Percentiles rank a stretch among this genome's conserved stretches.
These are phyloP conservation scores for Fusarium xylarioides DNA, from an alignment of 2,329 filamentous ascomycete species.

Conservation along the genomic window DNA sequence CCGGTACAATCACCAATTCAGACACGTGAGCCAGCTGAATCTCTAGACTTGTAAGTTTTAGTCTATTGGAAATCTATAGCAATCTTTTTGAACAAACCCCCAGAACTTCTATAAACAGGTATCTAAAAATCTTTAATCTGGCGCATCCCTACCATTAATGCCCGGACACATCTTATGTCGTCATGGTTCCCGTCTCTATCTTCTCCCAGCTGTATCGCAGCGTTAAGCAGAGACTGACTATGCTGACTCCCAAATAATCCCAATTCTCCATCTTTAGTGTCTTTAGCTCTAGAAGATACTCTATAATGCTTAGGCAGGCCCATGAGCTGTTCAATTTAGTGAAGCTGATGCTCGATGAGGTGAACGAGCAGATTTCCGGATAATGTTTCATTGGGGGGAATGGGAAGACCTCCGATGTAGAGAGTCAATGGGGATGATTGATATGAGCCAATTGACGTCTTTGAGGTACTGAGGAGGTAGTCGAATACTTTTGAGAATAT, in stretches of 20 bases:
- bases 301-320: background rate
- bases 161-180: slow-evolving; percentile 3
- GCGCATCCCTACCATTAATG: slow-evolving; percentile 2
- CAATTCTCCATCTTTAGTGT: slow-evolving; percentile 3
- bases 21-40: background rate
- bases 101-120: background rate
- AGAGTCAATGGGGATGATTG: background rate
- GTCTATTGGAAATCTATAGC: background rate
- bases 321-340: slow-evolving; percentile 8
- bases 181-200: slow-evolving; percentile 11
- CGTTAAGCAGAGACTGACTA: background rate
- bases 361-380: slow-evolving; percentile 8
- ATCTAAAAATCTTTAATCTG: slow-evolving; percentile 16
- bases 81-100: background rate
- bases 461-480: background rate
- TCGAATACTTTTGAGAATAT: slow-evolving; percentile 6
- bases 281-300: slow-evolving; percentile 5
- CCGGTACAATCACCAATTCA: background rate
- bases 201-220: background rate
- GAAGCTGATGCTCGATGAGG: slow-evolving; percentile 3
- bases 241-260: background rate
- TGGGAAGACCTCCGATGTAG: background rate
- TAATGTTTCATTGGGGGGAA: background rate
- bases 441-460: background rate
- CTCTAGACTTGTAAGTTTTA: background rate